These are phyloP conservation scores for Monosporozyma aerobia DNA, from an alignment of 805 yeast genomes.

Conservation along the genomic window DNA sequence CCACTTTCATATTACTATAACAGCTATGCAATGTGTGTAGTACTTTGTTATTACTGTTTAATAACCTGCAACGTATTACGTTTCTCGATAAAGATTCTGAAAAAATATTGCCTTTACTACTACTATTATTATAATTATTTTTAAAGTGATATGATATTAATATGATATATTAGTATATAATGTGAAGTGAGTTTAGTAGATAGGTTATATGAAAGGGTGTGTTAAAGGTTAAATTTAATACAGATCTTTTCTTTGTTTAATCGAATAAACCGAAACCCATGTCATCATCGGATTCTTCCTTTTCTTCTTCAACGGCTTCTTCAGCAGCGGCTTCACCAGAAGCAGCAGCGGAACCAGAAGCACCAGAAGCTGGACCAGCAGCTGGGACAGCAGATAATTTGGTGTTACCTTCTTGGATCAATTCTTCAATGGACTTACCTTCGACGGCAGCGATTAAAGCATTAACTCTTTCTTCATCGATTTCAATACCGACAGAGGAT, in stretches of 20 bases:
- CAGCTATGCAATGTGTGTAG: no score
- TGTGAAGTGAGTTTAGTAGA: background rate
- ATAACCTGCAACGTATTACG: no score
- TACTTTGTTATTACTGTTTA: no score
- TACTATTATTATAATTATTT: background rate
- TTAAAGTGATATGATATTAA: background rate
- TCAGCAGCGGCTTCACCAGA: slow-evolving; percentile 44
- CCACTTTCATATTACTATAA: no score
- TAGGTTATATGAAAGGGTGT: background rate
- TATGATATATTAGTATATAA: background rate
- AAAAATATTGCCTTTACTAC: no score
- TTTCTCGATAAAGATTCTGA: no score
- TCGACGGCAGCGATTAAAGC: slow-evolving; percentile 75
- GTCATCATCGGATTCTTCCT: slow-evolving; percentile 60
- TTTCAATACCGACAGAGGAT: slow-evolving; percentile 93
- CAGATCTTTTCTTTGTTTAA: slow-evolving; percentile 46
- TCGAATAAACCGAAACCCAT: slow-evolving; percentile 98
- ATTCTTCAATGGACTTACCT: slow-evolving; percentile 85
- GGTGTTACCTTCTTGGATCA: slow-evolving; percentile 89
- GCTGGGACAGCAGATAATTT: slow-evolving; percentile 96
- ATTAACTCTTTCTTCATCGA: slow-evolving; percentile 79
- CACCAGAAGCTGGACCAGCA: slow-evolving; percentile 90
- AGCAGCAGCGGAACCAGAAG: slow-evolving; percentile 43
- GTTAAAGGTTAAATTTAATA: no score
- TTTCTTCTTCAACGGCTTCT: slow-evolving; percentile 44